Base-by-base conservation (phyloP, 202 grass and related monocot genomes). In the Setaria italica region DNA sequence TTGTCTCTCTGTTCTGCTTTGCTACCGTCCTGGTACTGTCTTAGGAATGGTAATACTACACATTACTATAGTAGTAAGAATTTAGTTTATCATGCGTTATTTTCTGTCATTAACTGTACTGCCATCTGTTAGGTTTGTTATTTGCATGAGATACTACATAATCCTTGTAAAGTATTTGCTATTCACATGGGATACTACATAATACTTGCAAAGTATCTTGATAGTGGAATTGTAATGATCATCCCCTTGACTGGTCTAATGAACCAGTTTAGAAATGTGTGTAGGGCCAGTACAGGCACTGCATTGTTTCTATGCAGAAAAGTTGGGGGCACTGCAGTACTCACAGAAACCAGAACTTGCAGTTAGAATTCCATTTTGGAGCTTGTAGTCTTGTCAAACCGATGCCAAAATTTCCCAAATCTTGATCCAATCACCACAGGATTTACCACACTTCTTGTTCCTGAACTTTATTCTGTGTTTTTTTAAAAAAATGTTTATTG, bases 341-440 rank as follows among this genome's bases (percentile, higher is more conserved):
- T 75, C 32, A 12, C 15, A 17, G 46, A 49, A 84, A 25, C 42
- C 65, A 37, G 25, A 88, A 58, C 9, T 60, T 85, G 39, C 81
- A 80, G 19, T 49, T 7, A 89, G 30, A 58, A 30, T 32, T 68
- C 15, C 10, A 21, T 30, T 51, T 56, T 71, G 7, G 4, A 62
- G 21, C 63, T 49, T 39, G 8, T 75, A 70, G 65, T 35, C 64
- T 78, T 59, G 34, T 70, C 71, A 42, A 50, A 72, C 67, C 6
- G 1, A 32, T 64, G 2, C 3, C 14, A 20, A 66, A 35, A 6
- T 66, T 66, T 37, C 14, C 33, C 5, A 17, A 66, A 17, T 83
- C 25, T 68, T 47, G 30, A 12, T 4, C 42, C 51, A 69, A 59
- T 16, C 11, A 77, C 21, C 32, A 2, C 16, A 68, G 16, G 37